Conservation (phyloP, 108 stramenopile species). For the Nitzschia sp. region DNA sequence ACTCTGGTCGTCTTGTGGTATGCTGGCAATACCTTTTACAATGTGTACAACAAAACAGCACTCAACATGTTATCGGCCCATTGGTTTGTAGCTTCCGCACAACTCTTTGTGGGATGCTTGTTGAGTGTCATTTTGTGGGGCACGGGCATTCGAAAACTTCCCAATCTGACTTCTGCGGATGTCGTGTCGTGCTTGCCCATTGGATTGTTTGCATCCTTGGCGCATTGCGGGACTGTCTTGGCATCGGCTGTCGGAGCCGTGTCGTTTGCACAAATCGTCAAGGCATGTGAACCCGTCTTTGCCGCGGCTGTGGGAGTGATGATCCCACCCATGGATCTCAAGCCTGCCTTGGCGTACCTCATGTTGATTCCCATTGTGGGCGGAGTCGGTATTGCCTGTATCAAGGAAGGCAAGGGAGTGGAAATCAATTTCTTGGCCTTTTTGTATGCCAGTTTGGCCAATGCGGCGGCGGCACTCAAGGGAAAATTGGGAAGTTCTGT, state of each 20-base stretch:
- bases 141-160: slow-evolving; percentile 76
- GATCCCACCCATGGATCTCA: slow-evolving; percentile 80
- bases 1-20: slow-evolving; percentile 82
- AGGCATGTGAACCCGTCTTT: slow-evolving; percentile 96
- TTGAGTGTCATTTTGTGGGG: slow-evolving; percentile 73
- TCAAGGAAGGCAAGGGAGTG: slow-evolving; percentile 91
- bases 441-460: slow-evolving; percentile 91
- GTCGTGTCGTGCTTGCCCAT: slow-evolving; percentile 80
- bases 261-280: slow-evolving; percentile 95
- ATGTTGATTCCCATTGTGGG: slow-evolving; percentile 93
- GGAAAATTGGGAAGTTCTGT: slow-evolving; percentile 89
- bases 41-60: slow-evolving; percentile 89
- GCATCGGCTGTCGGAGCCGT: slow-evolving; percentile 94
- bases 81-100: slow-evolving; percentile 84
- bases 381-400: slow-evolving; percentile 90
- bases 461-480: slow-evolving; percentile 86
- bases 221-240: slow-evolving; percentile 80
- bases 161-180: slow-evolving; percentile 69
- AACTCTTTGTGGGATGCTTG: slow-evolving; percentile 73
- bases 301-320: slow-evolving; percentile 88
- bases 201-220: slow-evolving; percentile 74
- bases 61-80: slow-evolving; percentile 87
- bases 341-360: slow-evolving; percentile 76
- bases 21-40: slow-evolving; percentile 88
- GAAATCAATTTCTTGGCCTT: slow-evolving; percentile 90